phyloP scores from a whole-genome alignment of 2,329 filamentous ascomycete species.

The Ophiostoma angusticollis region DNA sequence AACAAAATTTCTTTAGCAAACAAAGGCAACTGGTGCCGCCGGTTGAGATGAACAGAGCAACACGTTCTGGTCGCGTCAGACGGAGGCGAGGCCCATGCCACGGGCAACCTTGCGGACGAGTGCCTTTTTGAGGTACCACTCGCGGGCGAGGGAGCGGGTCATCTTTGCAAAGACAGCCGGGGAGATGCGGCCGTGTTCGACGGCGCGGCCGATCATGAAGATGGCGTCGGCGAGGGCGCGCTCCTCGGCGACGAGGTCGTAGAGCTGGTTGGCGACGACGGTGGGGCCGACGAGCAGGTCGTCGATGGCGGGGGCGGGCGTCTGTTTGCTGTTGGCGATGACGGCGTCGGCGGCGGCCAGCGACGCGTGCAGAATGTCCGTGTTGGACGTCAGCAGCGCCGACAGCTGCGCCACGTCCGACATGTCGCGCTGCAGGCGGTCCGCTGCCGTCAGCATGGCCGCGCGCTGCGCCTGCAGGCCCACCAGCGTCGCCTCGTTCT shows the following conservation, averaged over 20 bases:
- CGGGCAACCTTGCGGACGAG: slow-evolving; percentile 62
- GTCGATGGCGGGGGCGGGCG: slow-evolving; percentile 66
- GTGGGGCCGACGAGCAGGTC: slow-evolving; percentile 88
- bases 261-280: slow-evolving; percentile 84
- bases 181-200: slow-evolving; percentile 59
- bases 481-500: slow-evolving; percentile 61
- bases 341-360: slow-evolving; percentile 67
- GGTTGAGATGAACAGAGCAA: neutral
- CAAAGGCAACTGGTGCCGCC: too few relatives aligned
- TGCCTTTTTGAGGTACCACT: slow-evolving; percentile 77
- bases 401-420: slow-evolving; percentile 58
- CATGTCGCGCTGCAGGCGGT: slow-evolving; percentile 61
- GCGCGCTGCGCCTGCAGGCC: slow-evolving; percentile 67
- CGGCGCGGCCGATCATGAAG: slow-evolving; percentile 63
- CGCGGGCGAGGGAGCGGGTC: slow-evolving; percentile 59
- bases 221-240: slow-evolving; percentile 75
- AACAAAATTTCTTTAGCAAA: neutral
- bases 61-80: neutral
- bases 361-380: slow-evolving; percentile 62
- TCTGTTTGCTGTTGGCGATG: slow-evolving; percentile 57
- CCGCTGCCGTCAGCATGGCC: slow-evolving; percentile 60
- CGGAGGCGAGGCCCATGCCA: slow-evolving; percentile 52
- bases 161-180: slow-evolving; percentile 67
- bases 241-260: slow-evolving; percentile 80
- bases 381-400: slow-evolving; percentile 60